Evolutionary conservation across 805 yeast species (phyloP).

Genomic region (Starmera caribaea): DNA sequence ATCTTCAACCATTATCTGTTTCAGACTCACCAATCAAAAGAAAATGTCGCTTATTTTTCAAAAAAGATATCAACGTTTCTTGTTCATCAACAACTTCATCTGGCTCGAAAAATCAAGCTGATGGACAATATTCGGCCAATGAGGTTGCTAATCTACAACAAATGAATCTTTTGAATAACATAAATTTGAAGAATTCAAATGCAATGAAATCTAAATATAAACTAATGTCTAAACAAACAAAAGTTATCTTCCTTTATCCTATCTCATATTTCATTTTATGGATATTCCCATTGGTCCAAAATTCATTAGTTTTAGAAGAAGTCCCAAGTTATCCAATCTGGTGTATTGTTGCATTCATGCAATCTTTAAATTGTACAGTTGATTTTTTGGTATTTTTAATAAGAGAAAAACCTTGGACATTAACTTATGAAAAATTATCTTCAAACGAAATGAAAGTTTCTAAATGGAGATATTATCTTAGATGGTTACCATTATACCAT

Average conservation of each 20-base stretch:
- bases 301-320: conserved; percentile 40
- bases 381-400: conserved; percentile 68
- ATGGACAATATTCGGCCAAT: background rate
- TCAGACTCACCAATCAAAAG: too few relatives aligned
- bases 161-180: conserved; percentile 2
- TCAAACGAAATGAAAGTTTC: conserved; percentile 12
- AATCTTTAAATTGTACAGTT: conserved; percentile 71
- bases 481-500: conserved; percentile 34
- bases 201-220: conserved; percentile 52
- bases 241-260: conserved; percentile 76
- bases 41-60: too few relatives aligned
- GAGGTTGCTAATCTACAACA: conserved; percentile 6
- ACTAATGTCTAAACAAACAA: conserved; percentile 68
- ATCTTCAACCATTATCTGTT: too few relatives aligned
- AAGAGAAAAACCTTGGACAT: conserved; percentile 74
- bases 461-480: conserved; percentile 30
- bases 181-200: conserved; percentile 18
- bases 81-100: too few relatives aligned
- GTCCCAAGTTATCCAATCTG: conserved; percentile 56
- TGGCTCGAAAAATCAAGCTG: too few relatives aligned
- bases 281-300: conserved; percentile 69
- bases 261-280: conserved; percentile 71
- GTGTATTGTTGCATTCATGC: conserved; percentile 63
- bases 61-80: too few relatives aligned
- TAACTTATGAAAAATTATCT: conserved; percentile 23